Percentiles rank a stretch among this genome's conserved stretches.
These are phyloP conservation scores for Neolecta irregularis DNA, from an alignment of 1,139 yeast genomes.

Conservation along the genomic window DNA sequence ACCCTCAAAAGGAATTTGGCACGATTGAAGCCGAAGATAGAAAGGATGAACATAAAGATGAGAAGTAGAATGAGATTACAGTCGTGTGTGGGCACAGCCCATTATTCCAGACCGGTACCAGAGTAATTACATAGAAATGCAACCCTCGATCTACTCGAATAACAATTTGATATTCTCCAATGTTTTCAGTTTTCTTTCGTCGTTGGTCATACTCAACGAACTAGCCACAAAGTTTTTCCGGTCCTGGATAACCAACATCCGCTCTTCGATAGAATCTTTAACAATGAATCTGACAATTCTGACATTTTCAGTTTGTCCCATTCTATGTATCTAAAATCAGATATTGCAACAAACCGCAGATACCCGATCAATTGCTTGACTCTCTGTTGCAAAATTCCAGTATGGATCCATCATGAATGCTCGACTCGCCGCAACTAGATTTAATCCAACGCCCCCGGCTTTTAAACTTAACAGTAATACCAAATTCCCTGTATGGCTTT, in stretches of 20 bases:
- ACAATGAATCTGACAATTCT: slow-evolving; percentile 67
- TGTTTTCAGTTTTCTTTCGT: slow-evolving; percentile 53
- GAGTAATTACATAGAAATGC: no score
- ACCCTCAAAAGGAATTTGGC: no score
- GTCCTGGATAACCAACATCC: slow-evolving; percentile 78
- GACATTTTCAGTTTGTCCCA: slow-evolving; percentile 63
- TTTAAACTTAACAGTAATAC: slow-evolving; percentile 62
- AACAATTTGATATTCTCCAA: slow-evolving; percentile 69
- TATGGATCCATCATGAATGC: slow-evolving; percentile 96
- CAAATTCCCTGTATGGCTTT: slow-evolving; percentile 27
- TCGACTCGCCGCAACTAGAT: slow-evolving; percentile 67
- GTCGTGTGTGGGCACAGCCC: slow-evolving; percentile 1
- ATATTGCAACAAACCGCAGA: background rate
- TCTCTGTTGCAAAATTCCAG: slow-evolving; percentile 94
- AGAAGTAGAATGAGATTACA: no score
- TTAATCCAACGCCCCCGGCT: slow-evolving; percentile 93
- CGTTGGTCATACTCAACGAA: slow-evolving; percentile 66
- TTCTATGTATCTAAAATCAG: slow-evolving; percentile 44
- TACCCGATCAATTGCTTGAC: slow-evolving; percentile 78
- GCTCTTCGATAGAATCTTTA: slow-evolving; percentile 73
- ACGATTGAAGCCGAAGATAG: no score
- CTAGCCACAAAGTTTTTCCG: slow-evolving; percentile 73
- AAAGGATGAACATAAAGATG: no score
- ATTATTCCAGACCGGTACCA: background rate
- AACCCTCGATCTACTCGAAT: no score